Evolutionary conservation across 768 basidiomycete species (phyloP), one percentile per base, ranked within the genome.

Genomic region (Mycena epipterygia): DNA sequence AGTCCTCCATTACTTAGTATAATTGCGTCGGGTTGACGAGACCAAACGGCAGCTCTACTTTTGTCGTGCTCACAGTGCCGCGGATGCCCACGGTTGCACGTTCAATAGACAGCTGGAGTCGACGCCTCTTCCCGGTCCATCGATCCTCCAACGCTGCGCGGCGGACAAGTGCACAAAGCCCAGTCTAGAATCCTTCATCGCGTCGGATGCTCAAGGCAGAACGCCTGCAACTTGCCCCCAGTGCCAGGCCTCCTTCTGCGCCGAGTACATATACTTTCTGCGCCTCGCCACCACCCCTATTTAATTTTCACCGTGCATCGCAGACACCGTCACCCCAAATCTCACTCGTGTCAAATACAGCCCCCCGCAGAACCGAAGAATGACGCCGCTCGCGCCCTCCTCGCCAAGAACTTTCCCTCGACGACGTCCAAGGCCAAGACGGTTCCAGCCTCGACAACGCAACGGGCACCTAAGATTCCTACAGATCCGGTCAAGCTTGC

Each of bases 241-340:
- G 7, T 95, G 93, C 77, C 77, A 81, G 1, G 81, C 81, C 35
- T 83, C 89, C 9, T 94, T 91, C 79, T 95, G 93, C 77, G 87
- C 87, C 41, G 79, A 84, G 93, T 94, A n/a, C n/a, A n/a, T n/a
- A 82, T 13, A 74, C 9, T 79, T 58, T 68, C 61, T 52, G 41
- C 30, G 14, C 41, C 30, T 32, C 35, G 67, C 14, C 56, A 39
- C 55, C 53, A 37, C 33, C 33, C 53, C 66, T 29, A 29, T 21
- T 69, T 68, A 39, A 8, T 70, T 72, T 63, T 75, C 30, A 61
- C 51, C 35, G 61, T 57, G 13, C 60, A 42, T 59, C 49, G 39
- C 73, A 94, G 93, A 67, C 94, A 94, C 79, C 88, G 93, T 29
- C 87, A 92, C 68, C 85, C 86, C 61, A 82, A 86, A 59, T 84